These are phyloP conservation scores for Hericium rajendrae DNA, from an alignment of 768 basidiomycete genomes.

Conservation along the genomic window DNA sequence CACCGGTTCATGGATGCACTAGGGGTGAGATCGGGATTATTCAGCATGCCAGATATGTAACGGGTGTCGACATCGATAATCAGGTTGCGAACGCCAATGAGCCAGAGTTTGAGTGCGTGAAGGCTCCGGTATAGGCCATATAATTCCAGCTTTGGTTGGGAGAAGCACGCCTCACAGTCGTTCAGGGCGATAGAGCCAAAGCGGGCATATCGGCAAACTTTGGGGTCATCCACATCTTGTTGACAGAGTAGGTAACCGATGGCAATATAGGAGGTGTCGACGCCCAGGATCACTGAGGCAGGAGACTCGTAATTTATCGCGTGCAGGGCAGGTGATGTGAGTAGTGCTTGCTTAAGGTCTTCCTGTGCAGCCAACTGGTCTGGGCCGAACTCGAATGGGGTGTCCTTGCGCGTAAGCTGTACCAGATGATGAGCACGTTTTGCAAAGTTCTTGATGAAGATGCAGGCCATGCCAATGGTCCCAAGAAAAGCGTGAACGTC, in stretches of 20 bases:
- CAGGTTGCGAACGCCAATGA: background rate
- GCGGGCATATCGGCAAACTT: slow-evolving; percentile 15
- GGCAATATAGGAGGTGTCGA: slow-evolving; percentile 19
- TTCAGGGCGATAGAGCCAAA: slow-evolving; percentile 33
- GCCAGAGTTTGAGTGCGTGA: background rate
- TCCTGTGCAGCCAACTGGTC: slow-evolving; percentile 10
- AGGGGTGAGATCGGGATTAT: no score
- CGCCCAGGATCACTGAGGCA: slow-evolving; percentile 13
- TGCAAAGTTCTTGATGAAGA: slow-evolving; percentile 17
- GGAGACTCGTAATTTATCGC: slow-evolving; percentile 15
- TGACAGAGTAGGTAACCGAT: slow-evolving; percentile 21
- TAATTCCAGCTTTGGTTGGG: slow-evolving; percentile 20
- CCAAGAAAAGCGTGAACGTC: slow-evolving; percentile 21
- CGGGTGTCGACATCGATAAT: no score
- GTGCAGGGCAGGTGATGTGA: background rate
- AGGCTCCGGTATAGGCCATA: slow-evolving; percentile 17
- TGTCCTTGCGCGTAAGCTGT: slow-evolving; percentile 14
- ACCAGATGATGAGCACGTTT: slow-evolving; percentile 13
- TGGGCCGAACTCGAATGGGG: slow-evolving; percentile 11
- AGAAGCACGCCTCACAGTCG: slow-evolving; percentile 14
- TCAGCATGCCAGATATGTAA: no score
- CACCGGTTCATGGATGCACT: no score
- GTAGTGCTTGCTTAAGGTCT: slow-evolving; percentile 11
- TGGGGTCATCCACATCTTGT: slow-evolving; percentile 5
- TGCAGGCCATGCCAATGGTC: slow-evolving; percentile 13